A percentile compares a stretch with the other conserved stretches of the same genome.
phyloP scores from a whole-genome alignment of 176 grass and related monocot genomes.

The Zizania latifolia region DNA sequence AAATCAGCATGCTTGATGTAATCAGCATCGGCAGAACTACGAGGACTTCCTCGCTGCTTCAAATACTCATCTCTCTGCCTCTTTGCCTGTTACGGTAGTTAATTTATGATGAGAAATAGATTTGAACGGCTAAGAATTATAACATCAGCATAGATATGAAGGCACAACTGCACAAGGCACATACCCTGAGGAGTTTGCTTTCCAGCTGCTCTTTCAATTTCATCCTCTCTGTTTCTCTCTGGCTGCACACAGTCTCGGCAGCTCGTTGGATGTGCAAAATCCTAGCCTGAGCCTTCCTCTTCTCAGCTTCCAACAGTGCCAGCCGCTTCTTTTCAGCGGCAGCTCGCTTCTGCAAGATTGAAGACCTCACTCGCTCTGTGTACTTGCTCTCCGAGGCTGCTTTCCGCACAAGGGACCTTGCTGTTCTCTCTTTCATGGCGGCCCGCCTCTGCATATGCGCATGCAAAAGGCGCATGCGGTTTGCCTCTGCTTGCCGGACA shows the following conservation, averaged over 20 bases:
- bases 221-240: slow-evolving; percentile 68
- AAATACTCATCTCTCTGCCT: slow-evolving; percentile 82
- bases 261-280: slow-evolving; percentile 49
- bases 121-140: background rate
- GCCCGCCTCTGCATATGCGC: slow-evolving; percentile 61
- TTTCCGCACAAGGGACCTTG: slow-evolving; percentile 58
- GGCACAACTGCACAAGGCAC: too few species aligned
- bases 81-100: slow-evolving; percentile 51
- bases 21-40: slow-evolving; percentile 39
- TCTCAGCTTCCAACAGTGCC: slow-evolving; percentile 82
- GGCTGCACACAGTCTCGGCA: slow-evolving; percentile 67
- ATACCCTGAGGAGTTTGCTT: slow-evolving; percentile 79
- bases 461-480: slow-evolving; percentile 66
- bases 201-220: slow-evolving; percentile 88
- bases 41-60: slow-evolving; percentile 74
- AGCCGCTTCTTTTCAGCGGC: slow-evolving; percentile 91
- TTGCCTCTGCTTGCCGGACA: slow-evolving; percentile 79
- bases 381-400: slow-evolving; percentile 61
- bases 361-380: slow-evolving; percentile 66
- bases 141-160: background rate
- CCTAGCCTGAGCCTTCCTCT: slow-evolving; percentile 62
- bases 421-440: slow-evolving; percentile 72
- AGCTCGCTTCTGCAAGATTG: slow-evolving; percentile 65
- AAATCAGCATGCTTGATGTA: slow-evolving; percentile 62
- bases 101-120: background rate